These are phyloP conservation scores for Schizophyllum commune DNA, from an alignment of 1,284 basidiomycete species.

Conservation along the genomic window DNA sequence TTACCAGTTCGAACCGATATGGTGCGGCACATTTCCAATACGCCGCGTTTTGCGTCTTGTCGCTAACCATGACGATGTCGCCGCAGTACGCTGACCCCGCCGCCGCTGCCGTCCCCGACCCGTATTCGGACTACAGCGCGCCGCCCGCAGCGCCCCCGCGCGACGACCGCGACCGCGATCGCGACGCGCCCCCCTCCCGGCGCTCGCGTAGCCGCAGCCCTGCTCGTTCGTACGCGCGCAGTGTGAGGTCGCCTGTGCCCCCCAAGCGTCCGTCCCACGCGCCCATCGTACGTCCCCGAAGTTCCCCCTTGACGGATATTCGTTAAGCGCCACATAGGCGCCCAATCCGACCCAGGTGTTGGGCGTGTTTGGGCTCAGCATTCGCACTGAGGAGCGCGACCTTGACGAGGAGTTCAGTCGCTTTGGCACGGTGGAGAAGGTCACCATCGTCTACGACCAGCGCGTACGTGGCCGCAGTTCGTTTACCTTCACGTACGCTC, in stretches of 20 bases:
- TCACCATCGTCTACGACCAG: conserved; percentile 98
- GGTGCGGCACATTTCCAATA: neutral
- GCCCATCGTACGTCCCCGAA: conserved; percentile 52
- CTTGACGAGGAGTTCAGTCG: conserved; percentile 90
- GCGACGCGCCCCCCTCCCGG: conserved; percentile 34
- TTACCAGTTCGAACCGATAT: neutral
- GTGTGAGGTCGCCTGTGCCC: conserved; percentile 37
- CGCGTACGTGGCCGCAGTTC: conserved; percentile 50
- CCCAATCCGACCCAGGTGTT: conserved; percentile 85
- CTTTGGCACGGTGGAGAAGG: conserved; percentile 90
- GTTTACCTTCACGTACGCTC: neutral
- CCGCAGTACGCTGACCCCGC: conserved; percentile 55
- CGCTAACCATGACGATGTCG: conserved; percentile 3
- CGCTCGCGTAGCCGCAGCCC: conserved; percentile 72
- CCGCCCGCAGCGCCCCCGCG: conserved; percentile 43
- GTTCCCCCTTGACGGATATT: conserved; percentile 13
- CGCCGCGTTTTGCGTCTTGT: conserved; percentile 6
- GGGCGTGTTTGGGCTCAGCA: conserved; percentile 94
- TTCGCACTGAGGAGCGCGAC: conserved; percentile 90
- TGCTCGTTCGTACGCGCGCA: conserved; percentile 34
- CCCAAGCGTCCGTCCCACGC: conserved; percentile 60
- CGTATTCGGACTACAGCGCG: conserved; percentile 75
- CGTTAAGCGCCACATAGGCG: conserved; percentile 47
- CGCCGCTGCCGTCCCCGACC: conserved; percentile 53
- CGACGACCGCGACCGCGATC: conserved; percentile 32